phyloP scores from a whole-genome alignment of 1,139 yeast species.

The Saccharomyces hybrid region DNA sequence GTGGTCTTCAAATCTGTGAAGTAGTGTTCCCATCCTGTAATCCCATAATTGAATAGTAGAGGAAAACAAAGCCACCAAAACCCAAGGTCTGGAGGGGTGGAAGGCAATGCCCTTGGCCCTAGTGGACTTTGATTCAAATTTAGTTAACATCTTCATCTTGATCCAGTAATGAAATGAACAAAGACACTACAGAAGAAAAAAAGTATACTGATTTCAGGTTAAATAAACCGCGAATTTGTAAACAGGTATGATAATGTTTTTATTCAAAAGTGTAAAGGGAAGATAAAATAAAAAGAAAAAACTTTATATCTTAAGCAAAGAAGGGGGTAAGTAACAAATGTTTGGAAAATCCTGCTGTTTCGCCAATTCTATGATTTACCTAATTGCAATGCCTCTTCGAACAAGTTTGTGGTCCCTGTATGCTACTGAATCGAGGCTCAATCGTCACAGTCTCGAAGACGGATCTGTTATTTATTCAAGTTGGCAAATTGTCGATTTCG shows the following conservation, averaged over 20 bases:
- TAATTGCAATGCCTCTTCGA: background rate
- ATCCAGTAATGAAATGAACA: conserved; percentile 1
- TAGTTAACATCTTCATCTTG: conserved; percentile 92
- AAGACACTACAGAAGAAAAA: conserved; percentile 1
- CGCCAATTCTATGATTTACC: background rate
- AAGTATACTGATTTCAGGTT: background rate
- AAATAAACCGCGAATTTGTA: background rate
- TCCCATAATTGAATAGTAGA: conserved; percentile 98
- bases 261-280: background rate
- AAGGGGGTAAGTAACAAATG: background rate
- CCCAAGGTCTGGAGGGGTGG: conserved; percentile 94
- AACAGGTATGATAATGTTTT: background rate
- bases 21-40: conserved; percentile 96
- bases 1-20: conserved; percentile 95
- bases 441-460: background rate
- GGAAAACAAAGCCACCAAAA: conserved; percentile 86
- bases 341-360: background rate
- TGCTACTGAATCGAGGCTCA: background rate
- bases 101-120: conserved; percentile 98
- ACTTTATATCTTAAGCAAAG: background rate
- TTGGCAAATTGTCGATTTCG: background rate
- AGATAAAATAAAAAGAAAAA: background rate
- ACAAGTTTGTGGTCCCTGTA: background rate
- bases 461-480: background rate
- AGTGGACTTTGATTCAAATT: conserved; percentile 97